Conservation (phyloP, 2,329 filamentous ascomycete species). For the Calonectria hawksworthii region DNA sequence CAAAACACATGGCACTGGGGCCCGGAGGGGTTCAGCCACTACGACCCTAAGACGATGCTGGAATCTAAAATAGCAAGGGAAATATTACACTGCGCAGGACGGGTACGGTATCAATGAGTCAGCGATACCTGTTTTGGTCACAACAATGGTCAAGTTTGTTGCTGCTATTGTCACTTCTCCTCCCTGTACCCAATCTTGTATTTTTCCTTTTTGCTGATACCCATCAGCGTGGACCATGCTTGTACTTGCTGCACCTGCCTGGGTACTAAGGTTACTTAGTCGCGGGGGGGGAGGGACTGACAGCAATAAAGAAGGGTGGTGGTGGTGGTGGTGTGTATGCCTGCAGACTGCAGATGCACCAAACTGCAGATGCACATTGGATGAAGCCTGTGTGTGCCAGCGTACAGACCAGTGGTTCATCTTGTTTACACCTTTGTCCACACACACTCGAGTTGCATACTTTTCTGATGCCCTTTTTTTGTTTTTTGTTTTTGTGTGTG, state of each 20-base stretch:
- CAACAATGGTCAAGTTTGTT: not conserved
- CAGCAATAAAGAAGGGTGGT: not conserved
- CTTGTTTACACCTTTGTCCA: not conserved
- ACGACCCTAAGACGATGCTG: not conserved
- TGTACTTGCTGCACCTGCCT: not conserved
- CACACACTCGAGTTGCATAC: not conserved
- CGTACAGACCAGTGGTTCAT: constrained; percentile 5
- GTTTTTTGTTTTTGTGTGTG: not conserved
- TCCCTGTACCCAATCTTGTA: not conserved
- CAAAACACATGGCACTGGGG: not conserved
- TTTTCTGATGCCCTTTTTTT: not conserved
- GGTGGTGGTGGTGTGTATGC: not conserved
- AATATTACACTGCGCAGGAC: not conserved
- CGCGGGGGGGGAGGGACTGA: no score
- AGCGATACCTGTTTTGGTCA: not conserved
- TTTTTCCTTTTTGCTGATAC: not conserved
- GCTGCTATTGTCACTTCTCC: not conserved
- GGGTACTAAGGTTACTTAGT: not conserved
- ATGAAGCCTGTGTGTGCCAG: not conserved
- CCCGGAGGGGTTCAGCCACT: not conserved
- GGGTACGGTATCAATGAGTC: not conserved
- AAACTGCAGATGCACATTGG: not conserved
- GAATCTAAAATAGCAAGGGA: not conserved
- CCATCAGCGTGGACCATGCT: not conserved
- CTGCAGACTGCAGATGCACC: not conserved